These are phyloP conservation scores for Turnera subulata DNA, from an alignment of 345 rosid genomes.

Conservation along the genomic window DNA sequence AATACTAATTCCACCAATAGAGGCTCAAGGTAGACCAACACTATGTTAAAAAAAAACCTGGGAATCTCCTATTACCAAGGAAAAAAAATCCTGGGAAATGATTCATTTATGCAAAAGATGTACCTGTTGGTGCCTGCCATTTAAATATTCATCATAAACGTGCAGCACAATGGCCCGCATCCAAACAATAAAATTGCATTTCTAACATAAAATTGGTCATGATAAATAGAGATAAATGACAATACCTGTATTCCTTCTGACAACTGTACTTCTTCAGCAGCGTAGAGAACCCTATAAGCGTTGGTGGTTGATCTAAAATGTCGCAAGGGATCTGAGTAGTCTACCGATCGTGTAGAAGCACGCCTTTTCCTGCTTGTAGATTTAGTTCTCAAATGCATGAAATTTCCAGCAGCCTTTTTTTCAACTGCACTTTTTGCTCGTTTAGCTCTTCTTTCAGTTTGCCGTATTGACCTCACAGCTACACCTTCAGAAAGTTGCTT, in stretches of 20 bases:
- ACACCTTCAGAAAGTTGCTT: constrained; percentile 34
- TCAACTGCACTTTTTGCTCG: constrained; percentile 67
- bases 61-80: too few species aligned
- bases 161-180: too few species aligned
- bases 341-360: constrained; percentile 47
- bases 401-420: constrained; percentile 53
- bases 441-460: constrained; percentile 68
- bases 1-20: too few species aligned
- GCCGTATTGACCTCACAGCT: constrained; percentile 73
- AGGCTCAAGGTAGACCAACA: too few species aligned
- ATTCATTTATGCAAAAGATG: too few species aligned
- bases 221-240: too few species aligned
- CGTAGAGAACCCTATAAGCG: constrained; percentile 72
- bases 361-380: constrained; percentile 58
- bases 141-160: too few species aligned
- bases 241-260: constrained; percentile 92
- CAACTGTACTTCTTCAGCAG: constrained; percentile 66
- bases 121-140: too few species aligned
- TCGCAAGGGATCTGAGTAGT: constrained; percentile 78
- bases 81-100: too few species aligned
- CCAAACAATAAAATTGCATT: too few species aligned
- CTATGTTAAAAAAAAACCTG: too few species aligned
- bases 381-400: constrained; percentile 47
- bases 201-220: too few species aligned
- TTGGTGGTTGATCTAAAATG: constrained; percentile 66